A percentile compares a stretch with the other conserved stretches of the same genome.
These are phyloP conservation scores for Coffea canephora DNA, from an alignment of 257 asterid species.

Conservation along the genomic window DNA sequence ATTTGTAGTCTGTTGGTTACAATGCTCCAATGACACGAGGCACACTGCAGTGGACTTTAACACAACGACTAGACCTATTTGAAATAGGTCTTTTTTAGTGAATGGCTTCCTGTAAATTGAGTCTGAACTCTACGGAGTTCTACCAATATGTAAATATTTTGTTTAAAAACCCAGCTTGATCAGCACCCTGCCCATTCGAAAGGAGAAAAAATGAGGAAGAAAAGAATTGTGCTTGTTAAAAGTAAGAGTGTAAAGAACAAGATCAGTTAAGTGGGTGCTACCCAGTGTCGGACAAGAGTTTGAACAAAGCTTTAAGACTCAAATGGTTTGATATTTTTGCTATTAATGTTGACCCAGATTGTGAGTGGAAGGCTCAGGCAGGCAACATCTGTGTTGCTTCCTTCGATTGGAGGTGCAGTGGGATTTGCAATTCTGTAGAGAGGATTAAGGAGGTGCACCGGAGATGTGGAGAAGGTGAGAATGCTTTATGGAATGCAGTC, in stretches of 20 bases:
- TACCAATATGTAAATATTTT: neutral
- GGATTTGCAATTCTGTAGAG: conserved; percentile 84
- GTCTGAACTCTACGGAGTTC: neutral
- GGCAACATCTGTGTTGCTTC: conserved; percentile 94
- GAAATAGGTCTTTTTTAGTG: neutral
- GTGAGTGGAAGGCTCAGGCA: conserved; percentile 99
- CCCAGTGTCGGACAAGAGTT: neutral
- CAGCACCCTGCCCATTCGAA: neutral
- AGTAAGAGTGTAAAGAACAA: too few relatives aligned
- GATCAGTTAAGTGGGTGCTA: neutral
- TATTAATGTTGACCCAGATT: conserved; percentile 45
- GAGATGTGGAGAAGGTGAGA: conserved; percentile 89
- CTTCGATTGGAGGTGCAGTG: conserved; percentile 98
- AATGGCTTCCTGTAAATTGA: neutral
- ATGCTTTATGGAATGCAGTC: conserved; percentile 56
- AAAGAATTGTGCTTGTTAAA: neutral
- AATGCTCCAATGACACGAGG: too few relatives aligned
- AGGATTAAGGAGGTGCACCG: conserved; percentile 91
- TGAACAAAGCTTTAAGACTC: neutral
- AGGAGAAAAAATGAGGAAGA: too few relatives aligned
- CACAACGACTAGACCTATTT: neutral
- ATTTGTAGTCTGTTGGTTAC: neutral
- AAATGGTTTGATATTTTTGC: neutral
- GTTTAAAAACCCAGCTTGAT: neutral
- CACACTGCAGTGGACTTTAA: too few relatives aligned